phyloP scores from a whole-genome alignment of 2,329 filamentous ascomycete genomes.

The Pyrenochaeta sp. region DNA sequence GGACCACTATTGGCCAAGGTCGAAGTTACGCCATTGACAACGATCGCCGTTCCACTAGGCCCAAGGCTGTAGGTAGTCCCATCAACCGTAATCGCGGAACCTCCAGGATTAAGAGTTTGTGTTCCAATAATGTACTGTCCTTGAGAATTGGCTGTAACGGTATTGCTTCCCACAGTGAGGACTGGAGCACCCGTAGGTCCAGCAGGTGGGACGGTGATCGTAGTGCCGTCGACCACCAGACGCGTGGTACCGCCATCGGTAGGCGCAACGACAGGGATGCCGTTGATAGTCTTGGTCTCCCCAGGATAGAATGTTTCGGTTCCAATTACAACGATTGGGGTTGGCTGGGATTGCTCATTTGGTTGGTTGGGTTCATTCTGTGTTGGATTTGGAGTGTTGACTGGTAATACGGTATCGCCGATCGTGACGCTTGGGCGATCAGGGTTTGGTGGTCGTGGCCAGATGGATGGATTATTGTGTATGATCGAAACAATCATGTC shows the following conservation, averaged over 20 bases:
- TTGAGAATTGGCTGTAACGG: constrained; percentile 40
- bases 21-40: constrained; percentile 38
- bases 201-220: constrained; percentile 27
- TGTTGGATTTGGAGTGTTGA: constrained; percentile 25
- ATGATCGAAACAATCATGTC: constrained; percentile 21
- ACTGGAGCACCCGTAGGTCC: constrained; percentile 26
- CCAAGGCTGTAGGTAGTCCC: constrained; percentile 39
- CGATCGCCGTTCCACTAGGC: constrained; percentile 21
- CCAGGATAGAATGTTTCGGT: constrained; percentile 38
- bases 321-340: constrained; percentile 32
- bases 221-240: constrained; percentile 39
- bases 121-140: constrained; percentile 45
- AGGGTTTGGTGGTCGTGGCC: constrained; percentile 8
- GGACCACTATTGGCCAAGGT: constrained; percentile 13
- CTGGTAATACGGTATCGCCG: constrained; percentile 24
- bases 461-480: constrained; percentile 17
- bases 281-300: constrained; percentile 40
- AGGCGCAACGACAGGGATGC: constrained; percentile 38
- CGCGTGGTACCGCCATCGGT: constrained; percentile 26
- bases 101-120: constrained; percentile 29
- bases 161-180: constrained; percentile 33
- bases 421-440: constrained; percentile 24
- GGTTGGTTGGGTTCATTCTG: constrained; percentile 7
- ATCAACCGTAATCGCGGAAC: constrained; percentile 28
- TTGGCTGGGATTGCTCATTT: constrained; percentile 15